Percentiles rank a stretch among this genome's conserved stretches.
Conservation (phyloP, 106 monocot genomes). For the Dendrobium catenatum region DNA sequence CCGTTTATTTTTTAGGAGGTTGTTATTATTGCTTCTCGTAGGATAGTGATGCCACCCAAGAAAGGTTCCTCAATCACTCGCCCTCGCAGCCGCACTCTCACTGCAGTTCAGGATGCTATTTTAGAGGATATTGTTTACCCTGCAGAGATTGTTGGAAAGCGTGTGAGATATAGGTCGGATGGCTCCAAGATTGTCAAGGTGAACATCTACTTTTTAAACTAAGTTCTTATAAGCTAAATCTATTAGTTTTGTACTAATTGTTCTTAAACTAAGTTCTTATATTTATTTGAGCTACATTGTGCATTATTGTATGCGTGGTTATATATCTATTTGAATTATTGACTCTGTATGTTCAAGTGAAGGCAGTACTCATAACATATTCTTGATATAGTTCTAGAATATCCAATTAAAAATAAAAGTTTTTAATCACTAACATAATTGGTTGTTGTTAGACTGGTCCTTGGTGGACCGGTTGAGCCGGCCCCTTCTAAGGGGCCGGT, state of each 20-base stretch:
- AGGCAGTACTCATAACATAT: no score
- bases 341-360: no score
- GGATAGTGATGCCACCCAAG: slow-evolving; percentile 62
- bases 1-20: slow-evolving; percentile 31
- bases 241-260: neutral
- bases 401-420: no score
- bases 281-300: no score
- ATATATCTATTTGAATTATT: no score
- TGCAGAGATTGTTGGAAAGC: slow-evolving; percentile 70
- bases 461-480: no score
- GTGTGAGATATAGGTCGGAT: slow-evolving; percentile 44
- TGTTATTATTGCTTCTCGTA: slow-evolving; percentile 34
- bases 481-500: no score
- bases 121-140: slow-evolving; percentile 58
- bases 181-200: slow-evolving; percentile 32
- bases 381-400: no score
- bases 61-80: slow-evolving; percentile 53
- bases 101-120: slow-evolving; percentile 55
- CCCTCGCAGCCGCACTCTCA: slow-evolving; percentile 57
- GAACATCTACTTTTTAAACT: neutral
- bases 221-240: neutral
- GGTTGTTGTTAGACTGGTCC: no score
- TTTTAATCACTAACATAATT: no score
- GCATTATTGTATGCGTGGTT: no score
- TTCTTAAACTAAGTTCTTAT: neutral